Base-by-base conservation (phyloP, 208 protist species). In the Spongospora subterranea region DNA sequence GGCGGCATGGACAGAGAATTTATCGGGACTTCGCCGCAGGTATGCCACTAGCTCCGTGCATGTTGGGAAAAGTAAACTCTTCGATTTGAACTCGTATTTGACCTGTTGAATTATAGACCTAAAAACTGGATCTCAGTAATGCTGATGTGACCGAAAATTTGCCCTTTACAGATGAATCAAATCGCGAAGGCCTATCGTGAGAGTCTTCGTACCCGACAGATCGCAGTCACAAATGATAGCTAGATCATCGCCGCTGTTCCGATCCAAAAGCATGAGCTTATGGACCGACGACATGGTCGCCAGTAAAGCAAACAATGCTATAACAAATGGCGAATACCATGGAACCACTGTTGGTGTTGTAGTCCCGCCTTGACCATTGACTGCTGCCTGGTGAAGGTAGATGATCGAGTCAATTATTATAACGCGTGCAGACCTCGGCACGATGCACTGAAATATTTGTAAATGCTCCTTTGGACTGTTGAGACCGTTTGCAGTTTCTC, bases 211-310 rank as follows among this genome's bases (percentile, higher is more conserved):
- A 20, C 71, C 71, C n/a, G 71, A 39, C n/a, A 35, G 71, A n/a
- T 82, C 35, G n/a, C 71, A n/a, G n/a, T 82, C 71, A 43, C 71
- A 82, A 20, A 43, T n/a, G n/a, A 82, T 82, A 43, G 17, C 71
- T 6, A 82, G 6, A 6, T 35, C 17, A 43, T 82, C 71, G 13
- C 50, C 13, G n/a, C 35, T 82, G 13, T 13, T 6, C 6, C 71
- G 71, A 35, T 82, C 71, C 71, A 82, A n/a, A 13, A 82, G 17
- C 35, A 40, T 6, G 6, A 82, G n/a, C n/a, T 82, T 82, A 43
- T 82, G 71, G 17, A 13, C 71, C 35, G 40, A 13, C 6, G 71
- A 82, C 71, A 82, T 6, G 13, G 35, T 6, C 17, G 71, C 71
- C 17, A 82, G 17, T 13, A 82, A 17, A n/a, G 71, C 71, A n/a